These are phyloP conservation scores for Geranium rotundifolium DNA, from an alignment of 345 rosid genomes.

Conservation along the genomic window DNA sequence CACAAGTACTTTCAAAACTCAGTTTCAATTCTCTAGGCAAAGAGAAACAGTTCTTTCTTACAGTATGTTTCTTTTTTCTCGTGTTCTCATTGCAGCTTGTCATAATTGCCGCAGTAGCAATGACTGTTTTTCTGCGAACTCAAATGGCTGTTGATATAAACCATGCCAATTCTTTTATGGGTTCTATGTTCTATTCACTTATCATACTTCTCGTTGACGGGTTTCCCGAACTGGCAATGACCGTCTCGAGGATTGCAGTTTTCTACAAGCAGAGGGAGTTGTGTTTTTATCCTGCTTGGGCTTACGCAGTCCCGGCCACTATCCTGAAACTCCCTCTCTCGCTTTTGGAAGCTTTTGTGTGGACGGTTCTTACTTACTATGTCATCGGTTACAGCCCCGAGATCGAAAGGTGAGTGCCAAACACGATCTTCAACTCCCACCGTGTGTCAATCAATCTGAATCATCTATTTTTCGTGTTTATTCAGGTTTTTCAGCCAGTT, in stretches of 20 bases:
- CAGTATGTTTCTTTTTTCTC: neutral
- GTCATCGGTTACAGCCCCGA: slow-evolving; percentile 73
- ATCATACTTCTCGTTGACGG: slow-evolving; percentile 36
- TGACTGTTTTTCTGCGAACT: slow-evolving; percentile 42
- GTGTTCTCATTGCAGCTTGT: slow-evolving; percentile 28
- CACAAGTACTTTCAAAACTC: slow-evolving; percentile 25
- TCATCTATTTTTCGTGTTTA: neutral
- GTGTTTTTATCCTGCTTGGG: slow-evolving; percentile 61
- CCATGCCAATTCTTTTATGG: slow-evolving; percentile 43
- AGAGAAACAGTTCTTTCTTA: neutral
- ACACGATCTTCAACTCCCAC: too few species aligned
- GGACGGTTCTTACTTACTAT: slow-evolving; percentile 66
- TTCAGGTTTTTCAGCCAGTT: slow-evolving; percentile 61
- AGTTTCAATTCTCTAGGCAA: neutral
- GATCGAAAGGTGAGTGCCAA: slow-evolving; percentile 35
- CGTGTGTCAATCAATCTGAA: neutral
- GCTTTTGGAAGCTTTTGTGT: slow-evolving; percentile 35
- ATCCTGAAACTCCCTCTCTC: slow-evolving; percentile 44
- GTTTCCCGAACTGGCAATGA: slow-evolving; percentile 37
- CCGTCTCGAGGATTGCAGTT: slow-evolving; percentile 35
- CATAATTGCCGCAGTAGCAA: slow-evolving; percentile 35
- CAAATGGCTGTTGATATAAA: slow-evolving; percentile 31
- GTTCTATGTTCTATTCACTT: slow-evolving; percentile 37
- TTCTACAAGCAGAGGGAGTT: slow-evolving; percentile 54
- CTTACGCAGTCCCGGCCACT: slow-evolving; percentile 47